Evolutionary conservation across 2,329 filamentous ascomycete species (phyloP).

Genomic region (Verticillium nubilum): DNA sequence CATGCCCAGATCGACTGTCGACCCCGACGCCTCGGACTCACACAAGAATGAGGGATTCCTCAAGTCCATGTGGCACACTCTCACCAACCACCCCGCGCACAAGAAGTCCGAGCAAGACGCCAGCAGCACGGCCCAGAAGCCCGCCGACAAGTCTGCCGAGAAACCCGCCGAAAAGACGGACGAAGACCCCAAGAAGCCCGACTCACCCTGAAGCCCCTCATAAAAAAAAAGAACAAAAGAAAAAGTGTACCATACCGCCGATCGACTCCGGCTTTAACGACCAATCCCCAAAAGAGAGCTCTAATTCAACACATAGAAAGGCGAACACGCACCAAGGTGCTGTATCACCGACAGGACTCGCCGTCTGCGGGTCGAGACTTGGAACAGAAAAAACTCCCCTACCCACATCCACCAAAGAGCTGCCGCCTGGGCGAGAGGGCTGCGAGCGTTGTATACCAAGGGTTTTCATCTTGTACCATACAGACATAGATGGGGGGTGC

Average conservation of each 20-base stretch:
- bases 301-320: neutral
- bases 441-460: constrained; percentile 9
- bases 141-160: constrained; percentile 3
- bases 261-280: constrained; percentile 11
- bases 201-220: neutral
- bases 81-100: constrained; percentile 70
- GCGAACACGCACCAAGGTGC: constrained; percentile 13
- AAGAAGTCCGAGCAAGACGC: constrained; percentile 27
- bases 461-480: neutral
- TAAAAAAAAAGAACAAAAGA: neutral
- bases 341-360: neutral
- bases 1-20: constrained; percentile 5
- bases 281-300: neutral
- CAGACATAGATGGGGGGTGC: neutral
- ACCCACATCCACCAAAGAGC: neutral
- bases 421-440: constrained; percentile 1
- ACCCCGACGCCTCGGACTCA: constrained; percentile 30
- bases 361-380: neutral
- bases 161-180: constrained; percentile 3
- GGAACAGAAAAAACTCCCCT: constrained; percentile 13
- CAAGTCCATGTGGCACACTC: constrained; percentile 86
- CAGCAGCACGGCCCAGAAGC: constrained; percentile 6
- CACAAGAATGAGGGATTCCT: constrained; percentile 86
- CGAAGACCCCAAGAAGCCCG: constrained; percentile 15
- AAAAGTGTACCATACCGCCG: neutral